Percentiles rank a stretch among this genome's conserved stretches.
phyloP scores from a whole-genome alignment of 1,139 yeast species.

The Spathaspora sp. region DNA sequence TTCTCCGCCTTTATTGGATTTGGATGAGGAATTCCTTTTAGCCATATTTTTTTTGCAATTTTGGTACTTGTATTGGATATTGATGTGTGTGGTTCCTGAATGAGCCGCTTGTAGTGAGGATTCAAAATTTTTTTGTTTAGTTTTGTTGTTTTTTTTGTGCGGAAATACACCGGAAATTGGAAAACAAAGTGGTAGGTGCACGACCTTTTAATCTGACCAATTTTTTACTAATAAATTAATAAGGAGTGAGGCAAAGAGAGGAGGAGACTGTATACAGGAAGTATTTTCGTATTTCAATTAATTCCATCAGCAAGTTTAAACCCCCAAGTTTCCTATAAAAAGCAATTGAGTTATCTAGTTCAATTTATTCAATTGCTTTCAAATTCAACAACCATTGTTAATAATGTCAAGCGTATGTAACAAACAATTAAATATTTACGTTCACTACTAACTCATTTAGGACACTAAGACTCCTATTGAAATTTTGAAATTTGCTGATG shows the following conservation, averaged over 20 bases:
- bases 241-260: not conserved
- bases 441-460: conserved; percentile 1
- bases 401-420: conserved; percentile 13
- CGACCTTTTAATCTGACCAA: not conserved
- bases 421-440: not conserved
- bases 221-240: not conserved
- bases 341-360: not conserved
- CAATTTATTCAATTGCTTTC: not conserved
- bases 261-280: not conserved
- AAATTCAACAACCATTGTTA: not conserved
- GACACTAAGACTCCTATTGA: conserved; percentile 16
- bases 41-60: not conserved
- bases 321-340: not conserved
- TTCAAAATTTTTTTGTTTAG: not conserved
- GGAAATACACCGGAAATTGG: not conserved
- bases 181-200: not conserved
- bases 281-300: not conserved
- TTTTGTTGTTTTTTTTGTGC: not conserved
- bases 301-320: not conserved
- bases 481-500: conserved; percentile 47
- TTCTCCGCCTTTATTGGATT: not conserved
- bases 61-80: not conserved
- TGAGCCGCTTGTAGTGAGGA: conserved; percentile 6
- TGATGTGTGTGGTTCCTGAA: not conserved
- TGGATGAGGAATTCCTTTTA: not conserved